Base-by-base conservation (phyloP, 257 asterid genomes). In the Cynanchum wilfordii region DNA sequence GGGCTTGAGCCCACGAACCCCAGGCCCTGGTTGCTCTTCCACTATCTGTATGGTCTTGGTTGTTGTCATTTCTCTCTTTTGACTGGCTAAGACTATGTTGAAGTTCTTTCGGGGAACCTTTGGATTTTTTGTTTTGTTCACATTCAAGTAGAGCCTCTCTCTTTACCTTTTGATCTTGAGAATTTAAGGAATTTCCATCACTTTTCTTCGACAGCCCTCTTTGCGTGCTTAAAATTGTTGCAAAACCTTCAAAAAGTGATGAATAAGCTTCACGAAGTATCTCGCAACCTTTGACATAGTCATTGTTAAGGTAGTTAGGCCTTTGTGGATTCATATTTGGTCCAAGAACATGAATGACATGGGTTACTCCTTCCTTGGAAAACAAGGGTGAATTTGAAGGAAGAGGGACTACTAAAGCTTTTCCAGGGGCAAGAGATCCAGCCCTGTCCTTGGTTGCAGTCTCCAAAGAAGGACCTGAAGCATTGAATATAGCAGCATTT, bases 251-350 rank as follows among this genome's bases (percentile, higher is more conserved):
- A 80, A 93, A 91, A 55, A 93, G 89, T 4, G 97, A 88, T 11
- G 95, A 75, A 87, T 93, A 93, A 66, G 98, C 88, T 76, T 89
- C 92, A 62, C 86, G 86, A 78, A 93, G 96, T 65, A 91, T 74
- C 81, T 84, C 81, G 84, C 96, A 84, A 70, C 96, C 97, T 70
- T 82, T 71, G 40, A 79, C 77, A 68, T 93, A 93, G 80, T 93
- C 96, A 77, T 80, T 83, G 70, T 86, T 68, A 45, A 93, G 96
- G 81, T 83, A 89, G 78, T 89, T 87, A 8, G 98, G 96, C 79
- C 98, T 88, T 75, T 75, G 73, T 72, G 96, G 91, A 86, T 91
- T 93, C 98, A 93, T 93, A 78, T 93, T 93, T 77, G 98, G 98
- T 79, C 98, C 98, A 76, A 93, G 92, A 73, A 91, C 96, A 82